Conservation (phyloP, 208 protist genomes). For the Blechomonas ayalai region DNA sequence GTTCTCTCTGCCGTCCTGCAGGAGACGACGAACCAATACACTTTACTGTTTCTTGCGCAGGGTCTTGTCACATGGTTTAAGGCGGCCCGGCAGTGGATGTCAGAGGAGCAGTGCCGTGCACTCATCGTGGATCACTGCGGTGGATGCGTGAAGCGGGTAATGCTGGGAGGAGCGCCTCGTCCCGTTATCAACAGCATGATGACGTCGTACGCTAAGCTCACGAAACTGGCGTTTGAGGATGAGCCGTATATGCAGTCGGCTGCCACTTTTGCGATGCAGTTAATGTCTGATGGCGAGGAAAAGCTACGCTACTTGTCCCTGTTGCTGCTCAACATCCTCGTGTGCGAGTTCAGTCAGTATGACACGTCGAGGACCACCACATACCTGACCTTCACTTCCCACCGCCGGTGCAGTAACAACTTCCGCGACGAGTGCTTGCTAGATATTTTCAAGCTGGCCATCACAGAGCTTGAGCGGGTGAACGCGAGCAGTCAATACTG, state of each 20-base stretch:
- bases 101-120: constrained; percentile 21
- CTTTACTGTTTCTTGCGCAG: constrained; percentile 67
- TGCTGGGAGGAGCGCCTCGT: constrained; percentile 44
- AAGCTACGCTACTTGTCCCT: constrained; percentile 25
- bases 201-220: constrained; percentile 45
- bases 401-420: constrained; percentile 75
- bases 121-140: constrained; percentile 56
- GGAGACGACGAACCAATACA: constrained; percentile 70
- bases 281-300: constrained; percentile 14
- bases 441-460: constrained; percentile 37
- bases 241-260: constrained; percentile 41
- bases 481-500: constrained; percentile 12
- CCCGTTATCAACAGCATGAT: constrained; percentile 55
- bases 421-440: constrained; percentile 63
- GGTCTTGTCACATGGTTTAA: constrained; percentile 65
- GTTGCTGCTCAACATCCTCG: constrained; percentile 44
- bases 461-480: constrained; percentile 39
- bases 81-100: constrained; percentile 41
- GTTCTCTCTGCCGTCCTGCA: constrained; percentile 39
- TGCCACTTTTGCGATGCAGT: constrained; percentile 36
- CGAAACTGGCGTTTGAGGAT: constrained; percentile 61
- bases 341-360: constrained; percentile 62
- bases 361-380: constrained; percentile 56
- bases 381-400: constrained; percentile 64
- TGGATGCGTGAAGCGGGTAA: constrained; percentile 41